Percentiles rank a stretch among this genome's conserved stretches.
Conservation (phyloP, 768 basidiomycete species). For the Hypholoma sublateritium region DNA sequence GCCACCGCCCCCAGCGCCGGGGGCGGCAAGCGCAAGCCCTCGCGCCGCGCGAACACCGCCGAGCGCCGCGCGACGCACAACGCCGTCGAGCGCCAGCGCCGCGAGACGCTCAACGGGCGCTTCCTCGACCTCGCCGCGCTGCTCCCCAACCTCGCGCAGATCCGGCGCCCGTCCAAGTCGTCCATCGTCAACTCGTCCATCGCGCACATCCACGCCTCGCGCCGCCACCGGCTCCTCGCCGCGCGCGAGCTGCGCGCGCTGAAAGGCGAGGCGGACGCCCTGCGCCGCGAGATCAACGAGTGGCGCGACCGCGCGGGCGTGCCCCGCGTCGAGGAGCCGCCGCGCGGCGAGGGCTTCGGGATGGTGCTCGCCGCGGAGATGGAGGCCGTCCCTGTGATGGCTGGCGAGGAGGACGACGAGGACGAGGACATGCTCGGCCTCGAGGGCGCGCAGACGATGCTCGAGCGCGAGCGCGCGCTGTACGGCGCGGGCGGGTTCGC, state of each 20-base stretch:
- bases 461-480: not conserved
- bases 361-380: constrained; percentile 72
- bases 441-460: constrained; percentile 25
- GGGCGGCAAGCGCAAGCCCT: constrained; percentile 78
- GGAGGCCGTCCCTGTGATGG: constrained; percentile 55
- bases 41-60: constrained; percentile 90
- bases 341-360: constrained; percentile 68
- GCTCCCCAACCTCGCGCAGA: constrained; percentile 86
- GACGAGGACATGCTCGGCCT: constrained; percentile 41
- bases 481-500: constrained; percentile 24
- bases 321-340: constrained; percentile 70
- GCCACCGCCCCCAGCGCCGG: constrained; percentile 20
- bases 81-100: constrained; percentile 90
- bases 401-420: constrained; percentile 55
- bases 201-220: constrained; percentile 80
- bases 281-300: constrained; percentile 90
- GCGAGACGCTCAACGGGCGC: constrained; percentile 90
- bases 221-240: constrained; percentile 79
- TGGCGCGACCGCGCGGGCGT: constrained; percentile 82
- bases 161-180: constrained; percentile 93
- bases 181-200: constrained; percentile 97
- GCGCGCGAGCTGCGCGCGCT: constrained; percentile 78
- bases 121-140: constrained; percentile 93
- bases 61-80: constrained; percentile 97
- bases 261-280: constrained; percentile 80